A percentile compares a stretch with the other conserved stretches of the same genome.
These are phyloP conservation scores for Mycena crocata DNA, from an alignment of 768 basidiomycete species.

Conservation along the genomic window DNA sequence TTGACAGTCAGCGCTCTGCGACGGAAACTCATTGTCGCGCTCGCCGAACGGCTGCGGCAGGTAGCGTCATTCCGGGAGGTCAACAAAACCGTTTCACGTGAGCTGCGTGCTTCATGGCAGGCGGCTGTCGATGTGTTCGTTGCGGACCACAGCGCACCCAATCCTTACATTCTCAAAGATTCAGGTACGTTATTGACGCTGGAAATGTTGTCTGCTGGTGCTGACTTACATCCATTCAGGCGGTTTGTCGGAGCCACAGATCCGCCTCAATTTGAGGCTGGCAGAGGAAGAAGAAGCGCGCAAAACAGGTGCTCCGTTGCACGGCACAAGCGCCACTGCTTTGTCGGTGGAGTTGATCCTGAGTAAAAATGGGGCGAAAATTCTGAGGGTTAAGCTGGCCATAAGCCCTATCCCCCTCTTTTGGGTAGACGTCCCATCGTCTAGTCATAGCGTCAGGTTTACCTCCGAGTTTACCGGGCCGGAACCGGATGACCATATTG, in stretches of 20 bases:
- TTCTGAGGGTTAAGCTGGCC: too few species aligned
- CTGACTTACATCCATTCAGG: background rate
- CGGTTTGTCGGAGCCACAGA: background rate
- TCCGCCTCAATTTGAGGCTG: background rate
- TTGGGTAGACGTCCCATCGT: too few species aligned
- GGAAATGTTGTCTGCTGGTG: too few species aligned
- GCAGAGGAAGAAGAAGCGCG: background rate
- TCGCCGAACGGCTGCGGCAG: conserved; percentile 1
- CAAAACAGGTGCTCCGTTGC: background rate
- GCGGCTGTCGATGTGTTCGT: background rate
- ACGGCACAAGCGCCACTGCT: background rate
- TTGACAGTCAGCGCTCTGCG: conserved; percentile 18
- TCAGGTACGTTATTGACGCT: background rate
- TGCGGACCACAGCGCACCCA: background rate
- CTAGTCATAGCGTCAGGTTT: too few species aligned
- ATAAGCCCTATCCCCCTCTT: too few species aligned
- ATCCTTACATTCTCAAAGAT: background rate
- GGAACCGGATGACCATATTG: too few species aligned
- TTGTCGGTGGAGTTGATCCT: too few species aligned
- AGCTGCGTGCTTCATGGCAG: background rate
- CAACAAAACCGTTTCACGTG: background rate
- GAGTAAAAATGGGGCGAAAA: too few species aligned
- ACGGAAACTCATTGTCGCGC: conserved; percentile 11
- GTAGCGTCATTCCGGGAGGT: background rate
- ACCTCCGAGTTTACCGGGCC: too few species aligned